phyloP scores from a whole-genome alignment of 2,329 filamentous ascomycete genomes.

The Bisporella sp. region DNA sequence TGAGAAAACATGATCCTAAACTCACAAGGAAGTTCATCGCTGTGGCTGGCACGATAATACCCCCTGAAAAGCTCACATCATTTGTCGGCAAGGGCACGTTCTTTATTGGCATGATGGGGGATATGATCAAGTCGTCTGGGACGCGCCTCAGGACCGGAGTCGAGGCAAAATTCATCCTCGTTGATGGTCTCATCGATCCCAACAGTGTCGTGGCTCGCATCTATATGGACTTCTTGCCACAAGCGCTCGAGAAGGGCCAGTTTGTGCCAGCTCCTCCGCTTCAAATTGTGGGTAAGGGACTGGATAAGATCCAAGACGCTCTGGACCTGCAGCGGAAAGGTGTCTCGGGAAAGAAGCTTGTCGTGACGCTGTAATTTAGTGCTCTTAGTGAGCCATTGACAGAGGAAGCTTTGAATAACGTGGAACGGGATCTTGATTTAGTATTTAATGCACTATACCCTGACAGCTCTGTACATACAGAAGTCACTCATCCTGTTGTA shows the following conservation, averaged over 20 bases:
- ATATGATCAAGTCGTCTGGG: not conserved
- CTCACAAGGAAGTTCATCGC: no score
- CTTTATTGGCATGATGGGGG: slow-evolving; percentile 18
- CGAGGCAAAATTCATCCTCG: no score
- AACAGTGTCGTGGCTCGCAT: slow-evolving; percentile 17
- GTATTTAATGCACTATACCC: no score
- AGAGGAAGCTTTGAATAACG: no score
- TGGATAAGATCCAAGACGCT: slow-evolving; percentile 33
- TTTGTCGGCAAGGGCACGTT: slow-evolving; percentile 17
- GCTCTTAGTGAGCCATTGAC: no score
- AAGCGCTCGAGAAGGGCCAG: slow-evolving; percentile 27
- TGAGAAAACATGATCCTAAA: no score
- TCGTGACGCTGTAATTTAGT: slow-evolving; percentile 26
- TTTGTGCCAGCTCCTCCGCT: slow-evolving; percentile 32
- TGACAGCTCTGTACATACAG: no score
- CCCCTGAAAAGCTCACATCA: slow-evolving; percentile 20
- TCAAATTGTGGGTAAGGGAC: slow-evolving; percentile 31
- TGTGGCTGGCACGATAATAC: no score
- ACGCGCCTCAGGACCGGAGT: no score
- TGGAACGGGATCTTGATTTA: no score
- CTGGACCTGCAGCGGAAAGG: slow-evolving; percentile 30
- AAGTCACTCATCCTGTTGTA: no score
- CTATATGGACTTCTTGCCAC: slow-evolving; percentile 30
- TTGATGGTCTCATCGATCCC: slow-evolving; percentile 13
- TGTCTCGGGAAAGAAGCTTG: slow-evolving; percentile 34